Conservation (phyloP, 1,284 basidiomycete genomes). For the Moniliophthora roreri region DNA sequence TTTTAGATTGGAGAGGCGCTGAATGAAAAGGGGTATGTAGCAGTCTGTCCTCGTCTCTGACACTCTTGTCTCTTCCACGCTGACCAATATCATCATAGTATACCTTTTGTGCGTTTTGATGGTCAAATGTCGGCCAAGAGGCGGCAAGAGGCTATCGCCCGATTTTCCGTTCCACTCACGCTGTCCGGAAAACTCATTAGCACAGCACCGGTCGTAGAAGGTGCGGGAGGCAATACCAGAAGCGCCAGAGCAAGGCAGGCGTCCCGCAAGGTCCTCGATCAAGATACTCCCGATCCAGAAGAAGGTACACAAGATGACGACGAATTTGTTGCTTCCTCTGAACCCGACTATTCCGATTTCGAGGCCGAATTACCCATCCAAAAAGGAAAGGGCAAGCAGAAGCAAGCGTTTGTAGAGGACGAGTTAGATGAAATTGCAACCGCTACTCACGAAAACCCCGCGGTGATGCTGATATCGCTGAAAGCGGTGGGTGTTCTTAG, state of each 20-base stretch:
- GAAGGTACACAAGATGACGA: slow-evolving; percentile 28
- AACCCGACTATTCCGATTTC: slow-evolving; percentile 37
- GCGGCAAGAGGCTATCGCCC: slow-evolving; percentile 77
- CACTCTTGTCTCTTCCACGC: slow-evolving; percentile 10
- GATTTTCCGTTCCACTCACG: slow-evolving; percentile 63
- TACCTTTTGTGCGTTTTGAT: slow-evolving; percentile 78
- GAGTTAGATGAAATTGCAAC: slow-evolving; percentile 4
- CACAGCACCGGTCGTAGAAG: too few species aligned
- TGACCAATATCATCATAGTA: slow-evolving; percentile 39
- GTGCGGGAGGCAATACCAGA: too few species aligned
- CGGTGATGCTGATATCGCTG: slow-evolving; percentile 85
- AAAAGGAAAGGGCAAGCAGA: slow-evolving; percentile 33
- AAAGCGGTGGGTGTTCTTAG: slow-evolving; percentile 51
- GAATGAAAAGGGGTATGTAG: slow-evolving; percentile 57
- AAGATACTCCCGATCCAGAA: slow-evolving; percentile 14
- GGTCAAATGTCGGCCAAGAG: slow-evolving; percentile 77
- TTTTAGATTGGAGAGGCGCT: slow-evolving; percentile 75
- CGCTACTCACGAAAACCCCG: slow-evolving; percentile 49
- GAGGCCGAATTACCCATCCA: slow-evolving; percentile 40
- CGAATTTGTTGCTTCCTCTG: slow-evolving; percentile 22
- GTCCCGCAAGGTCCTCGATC: background rate
- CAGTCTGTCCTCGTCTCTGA: background rate
- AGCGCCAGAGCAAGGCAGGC: background rate
- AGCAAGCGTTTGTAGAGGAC: slow-evolving; percentile 17
- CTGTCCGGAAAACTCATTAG: too few species aligned